Percentiles rank a stretch among this genome's conserved stretches.
phyloP scores from a whole-genome alignment of 441 rosid species.

The Syzygium syzygioides region DNA sequence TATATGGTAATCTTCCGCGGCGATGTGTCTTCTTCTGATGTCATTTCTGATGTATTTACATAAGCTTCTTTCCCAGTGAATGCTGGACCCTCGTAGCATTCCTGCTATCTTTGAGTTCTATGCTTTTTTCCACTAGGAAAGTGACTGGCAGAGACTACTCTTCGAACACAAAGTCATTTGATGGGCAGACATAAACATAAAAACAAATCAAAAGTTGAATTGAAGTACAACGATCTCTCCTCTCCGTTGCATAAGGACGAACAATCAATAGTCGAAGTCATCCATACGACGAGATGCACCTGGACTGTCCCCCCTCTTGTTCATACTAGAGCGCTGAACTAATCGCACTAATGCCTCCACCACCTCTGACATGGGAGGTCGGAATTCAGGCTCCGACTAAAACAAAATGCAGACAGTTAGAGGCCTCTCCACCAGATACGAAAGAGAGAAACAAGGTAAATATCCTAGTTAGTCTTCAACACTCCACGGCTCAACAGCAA shows the following conservation, averaged over 20 bases:
- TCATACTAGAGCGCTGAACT: slow-evolving; percentile 51
- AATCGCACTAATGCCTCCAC: slow-evolving; percentile 73
- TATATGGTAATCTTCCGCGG: not conserved
- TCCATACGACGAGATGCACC: slow-evolving; percentile 32
- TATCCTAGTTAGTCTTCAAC: not conserved
- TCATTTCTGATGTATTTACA: not conserved
- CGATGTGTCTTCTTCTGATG: not conserved
- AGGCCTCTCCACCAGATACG: not conserved
- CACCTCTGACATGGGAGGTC: slow-evolving; percentile 87
- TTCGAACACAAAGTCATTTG: not conserved
- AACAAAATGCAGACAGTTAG: not conserved
- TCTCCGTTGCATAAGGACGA: not conserved
- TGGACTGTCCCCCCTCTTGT: slow-evolving; percentile 29
- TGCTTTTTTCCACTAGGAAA: not conserved
- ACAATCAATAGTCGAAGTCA: slow-evolving; percentile 8
- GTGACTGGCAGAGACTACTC: not conserved
- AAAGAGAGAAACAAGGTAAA: not conserved
- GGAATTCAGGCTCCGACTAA: slow-evolving; percentile 70
- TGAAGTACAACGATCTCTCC: not conserved
- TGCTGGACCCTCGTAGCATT: not conserved
- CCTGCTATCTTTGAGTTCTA: not conserved
- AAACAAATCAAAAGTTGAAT: not conserved
- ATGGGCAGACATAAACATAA: not conserved
- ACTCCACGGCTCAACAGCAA: not conserved
- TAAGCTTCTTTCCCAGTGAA: not conserved